Conservation (phyloP, 257 asterid species). For the Verbascum thapsus region DNA sequence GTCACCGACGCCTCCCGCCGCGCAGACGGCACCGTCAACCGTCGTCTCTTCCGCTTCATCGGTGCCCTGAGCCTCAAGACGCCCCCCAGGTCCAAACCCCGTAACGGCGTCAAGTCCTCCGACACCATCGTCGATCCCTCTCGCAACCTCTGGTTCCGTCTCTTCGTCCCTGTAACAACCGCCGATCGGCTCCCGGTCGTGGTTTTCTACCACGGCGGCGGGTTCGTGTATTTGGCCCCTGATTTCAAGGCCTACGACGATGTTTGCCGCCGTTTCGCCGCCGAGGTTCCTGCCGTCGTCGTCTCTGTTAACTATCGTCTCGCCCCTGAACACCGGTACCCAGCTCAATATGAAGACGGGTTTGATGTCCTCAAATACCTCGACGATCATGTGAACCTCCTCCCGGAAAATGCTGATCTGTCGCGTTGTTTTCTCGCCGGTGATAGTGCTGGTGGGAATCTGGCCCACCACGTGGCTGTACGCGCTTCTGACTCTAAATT, state of each 20-base stretch:
- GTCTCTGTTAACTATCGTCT: constrained; percentile 73
- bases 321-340: constrained; percentile 71
- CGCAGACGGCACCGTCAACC: constrained; percentile 71
- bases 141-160: constrained; percentile 82
- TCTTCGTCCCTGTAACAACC: no score
- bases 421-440: constrained; percentile 73
- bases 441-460: constrained; percentile 80
- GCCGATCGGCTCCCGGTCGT: constrained; percentile 63
- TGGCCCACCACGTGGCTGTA: constrained; percentile 69
- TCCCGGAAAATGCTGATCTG: constrained; percentile 66
- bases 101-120: constrained; percentile 54
- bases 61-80: constrained; percentile 28
- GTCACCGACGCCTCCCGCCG: constrained; percentile 48
- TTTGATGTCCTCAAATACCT: constrained; percentile 59
- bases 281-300: constrained; percentile 51
- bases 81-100: constrained; percentile 45
- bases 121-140: constrained; percentile 61
- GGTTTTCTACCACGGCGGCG: constrained; percentile 89
- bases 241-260: constrained; percentile 55
- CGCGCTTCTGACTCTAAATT: constrained; percentile 51
- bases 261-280: constrained; percentile 73
- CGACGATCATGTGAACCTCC: constrained; percentile 34
- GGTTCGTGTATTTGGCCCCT: constrained; percentile 59
- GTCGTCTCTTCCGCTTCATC: constrained; percentile 47
- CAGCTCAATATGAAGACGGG: constrained; percentile 77